Percentiles rank a stretch among this genome's conserved stretches.
phyloP scores from a whole-genome alignment of 257 asterid genomes.

The Petunia axillaris region DNA sequence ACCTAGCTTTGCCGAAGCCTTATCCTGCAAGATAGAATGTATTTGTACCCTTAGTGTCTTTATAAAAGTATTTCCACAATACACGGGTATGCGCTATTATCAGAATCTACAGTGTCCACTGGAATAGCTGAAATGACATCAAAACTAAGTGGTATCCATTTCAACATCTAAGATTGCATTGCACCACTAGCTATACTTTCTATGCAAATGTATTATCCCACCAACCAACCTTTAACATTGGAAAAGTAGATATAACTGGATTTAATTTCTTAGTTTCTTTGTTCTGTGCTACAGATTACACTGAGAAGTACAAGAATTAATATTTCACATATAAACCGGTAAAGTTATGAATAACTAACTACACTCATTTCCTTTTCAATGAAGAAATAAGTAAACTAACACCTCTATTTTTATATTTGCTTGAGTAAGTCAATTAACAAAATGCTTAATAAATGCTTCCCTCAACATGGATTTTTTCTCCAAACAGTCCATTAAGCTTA shows the following conservation, averaged over 20 bases:
- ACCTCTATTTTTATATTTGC: no score
- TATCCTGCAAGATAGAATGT: slow-evolving; percentile 47
- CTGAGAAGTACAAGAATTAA: neutral
- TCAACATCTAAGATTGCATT: neutral
- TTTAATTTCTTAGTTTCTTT: neutral
- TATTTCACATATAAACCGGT: neutral
- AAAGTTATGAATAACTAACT: no score
- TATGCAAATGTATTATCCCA: neutral
- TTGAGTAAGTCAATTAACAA: neutral
- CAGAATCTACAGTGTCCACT: neutral
- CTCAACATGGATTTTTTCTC: neutral
- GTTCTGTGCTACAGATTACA: neutral
- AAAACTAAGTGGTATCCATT: neutral
- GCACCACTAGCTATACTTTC: neutral
- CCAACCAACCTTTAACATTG: neutral
- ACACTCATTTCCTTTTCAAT: neutral
- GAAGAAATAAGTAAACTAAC: neutral
- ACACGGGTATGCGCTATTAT: neutral
- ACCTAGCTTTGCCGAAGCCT: slow-evolving; percentile 42
- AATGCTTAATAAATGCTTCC: neutral
- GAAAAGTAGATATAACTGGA: neutral
- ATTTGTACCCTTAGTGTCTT: slow-evolving; percentile 13
- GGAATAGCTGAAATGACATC: neutral
- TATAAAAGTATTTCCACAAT: neutral
- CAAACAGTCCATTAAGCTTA: neutral